These are phyloP conservation scores for Talaromyces stipitatus DNA, from an alignment of 495 filamentous ascomycete genomes.

Conservation along the genomic window DNA sequence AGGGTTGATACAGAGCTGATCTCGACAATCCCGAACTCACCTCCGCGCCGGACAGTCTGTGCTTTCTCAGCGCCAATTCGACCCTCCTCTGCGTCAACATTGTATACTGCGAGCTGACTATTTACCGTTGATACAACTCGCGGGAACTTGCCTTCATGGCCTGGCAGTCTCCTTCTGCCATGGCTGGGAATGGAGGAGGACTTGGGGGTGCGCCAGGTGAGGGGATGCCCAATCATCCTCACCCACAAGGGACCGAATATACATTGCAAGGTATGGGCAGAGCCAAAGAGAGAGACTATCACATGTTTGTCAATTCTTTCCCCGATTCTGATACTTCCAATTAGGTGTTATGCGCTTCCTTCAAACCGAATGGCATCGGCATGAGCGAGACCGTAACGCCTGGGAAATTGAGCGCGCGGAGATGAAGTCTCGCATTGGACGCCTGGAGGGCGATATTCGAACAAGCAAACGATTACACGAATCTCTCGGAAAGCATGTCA, in stretches of 20 bases:
- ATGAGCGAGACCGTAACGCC: conserved; percentile 94
- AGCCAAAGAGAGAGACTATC: neutral
- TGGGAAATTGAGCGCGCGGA: conserved; percentile 99
- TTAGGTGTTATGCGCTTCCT: conserved; percentile 99
- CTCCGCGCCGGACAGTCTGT: conserved; percentile 1
- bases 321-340: neutral
- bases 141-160: conserved; percentile 33
- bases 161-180: conserved; percentile 56
- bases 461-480: conserved; percentile 81
- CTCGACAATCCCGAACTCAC: neutral
- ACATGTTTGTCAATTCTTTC: neutral
- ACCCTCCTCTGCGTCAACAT: neutral
- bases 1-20: neutral
- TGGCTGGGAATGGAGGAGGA: conserved; percentile 54
- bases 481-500: conserved; percentile 78
- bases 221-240: conserved; percentile 44
- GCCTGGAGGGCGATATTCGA: conserved; percentile 80
- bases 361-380: conserved; percentile 97
- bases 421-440: conserved; percentile 98
- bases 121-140: neutral
- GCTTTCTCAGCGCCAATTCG: neutral
- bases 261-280: conserved; percentile 76
- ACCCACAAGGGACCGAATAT: conserved; percentile 89
- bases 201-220: conserved; percentile 48
- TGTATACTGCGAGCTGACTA: neutral